phyloP scores from a whole-genome alignment of 75 land plant genomes.

The Cupressus sempervirens region DNA sequence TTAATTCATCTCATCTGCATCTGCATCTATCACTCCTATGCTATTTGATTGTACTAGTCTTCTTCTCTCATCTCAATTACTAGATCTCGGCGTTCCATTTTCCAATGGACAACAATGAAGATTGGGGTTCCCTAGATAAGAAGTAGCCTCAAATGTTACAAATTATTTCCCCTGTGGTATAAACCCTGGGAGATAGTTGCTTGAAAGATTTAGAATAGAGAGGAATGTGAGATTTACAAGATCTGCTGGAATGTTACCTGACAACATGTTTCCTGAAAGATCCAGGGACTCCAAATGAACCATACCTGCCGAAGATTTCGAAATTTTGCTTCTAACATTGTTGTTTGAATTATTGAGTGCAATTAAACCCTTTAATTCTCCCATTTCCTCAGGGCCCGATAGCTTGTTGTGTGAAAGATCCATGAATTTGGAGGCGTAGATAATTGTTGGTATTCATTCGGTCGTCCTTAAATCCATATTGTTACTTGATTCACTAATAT shows the following conservation, averaged over 20 bases:
- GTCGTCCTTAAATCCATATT: too few relatives aligned
- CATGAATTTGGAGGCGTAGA: not conserved
- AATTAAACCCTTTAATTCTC: not conserved
- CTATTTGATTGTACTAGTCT: too few relatives aligned
- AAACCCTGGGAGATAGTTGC: not conserved
- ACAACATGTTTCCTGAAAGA: not conserved
- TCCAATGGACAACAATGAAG: not conserved
- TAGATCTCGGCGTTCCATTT: not conserved
- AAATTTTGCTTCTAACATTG: too few relatives aligned
- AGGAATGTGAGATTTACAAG: not conserved
- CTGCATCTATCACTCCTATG: not conserved
- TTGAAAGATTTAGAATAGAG: not conserved
- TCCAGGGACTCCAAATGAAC: slow-evolving; percentile 5
- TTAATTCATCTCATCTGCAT: not conserved
- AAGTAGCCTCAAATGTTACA: not conserved
- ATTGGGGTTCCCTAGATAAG: not conserved
- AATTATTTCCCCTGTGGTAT: not conserved
- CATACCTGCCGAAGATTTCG: too few relatives aligned
- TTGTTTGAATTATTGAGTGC: too few relatives aligned
- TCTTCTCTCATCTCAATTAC: not conserved
- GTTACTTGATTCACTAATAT: too few relatives aligned
- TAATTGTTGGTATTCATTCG: too few relatives aligned
- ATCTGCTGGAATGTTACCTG: not conserved
- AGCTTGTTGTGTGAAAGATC: slow-evolving; percentile 2
- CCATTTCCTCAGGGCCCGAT: not conserved